Evolutionary conservation across 257 asterid species (phyloP), one percentile per base, ranked within the genome.

Genomic region (Nicotiana tabacum): DNA sequence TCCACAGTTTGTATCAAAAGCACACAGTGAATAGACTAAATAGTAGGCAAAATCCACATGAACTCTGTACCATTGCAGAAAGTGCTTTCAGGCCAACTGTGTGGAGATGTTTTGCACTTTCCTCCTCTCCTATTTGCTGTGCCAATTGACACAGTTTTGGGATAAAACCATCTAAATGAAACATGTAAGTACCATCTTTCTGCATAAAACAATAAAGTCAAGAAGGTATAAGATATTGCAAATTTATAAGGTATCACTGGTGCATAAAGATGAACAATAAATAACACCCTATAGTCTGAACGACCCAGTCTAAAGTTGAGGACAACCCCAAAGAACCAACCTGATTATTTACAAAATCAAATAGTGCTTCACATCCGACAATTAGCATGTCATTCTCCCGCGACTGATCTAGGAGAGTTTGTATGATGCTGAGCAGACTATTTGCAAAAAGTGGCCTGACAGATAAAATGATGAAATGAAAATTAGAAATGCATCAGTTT

Each of bases 261-360:
- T 60, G 56, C 74, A 79, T 58, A 39, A 57, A 39, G 72, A 24
- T 60, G 43, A 61, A 58, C 43, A 61, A 29, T 16, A 58, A 35
- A 78, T 30, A 64, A 62, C 58, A 65, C 77, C 39, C 53, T 77
- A 11, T 62, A 61, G 33, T 78, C 67, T 15, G 66, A 77, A 56
- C 18, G 58, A 79, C n/a, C 62, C 29, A 39, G 87, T 57, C 70
- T 3, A 67, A 57, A 77, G 62, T 65, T 35, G 61, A 66, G 83
- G 64, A 61, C 37, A 29, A 78, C 48, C 33, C 37, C 17, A 37
- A 55, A 30, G 62, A 33, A 85, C 87, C n/a, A 64, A 93, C 99
- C 98, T 96, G 99, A 90, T 94, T 96, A 87, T 92, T 96, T 82
- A 94, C 95, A 86, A 94, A 96, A 87, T 96, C 98, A 84, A 92